Percentiles rank a stretch among this genome's conserved stretches.
Conservation (phyloP, 768 basidiomycete genomes). For the Collybia nuda region DNA sequence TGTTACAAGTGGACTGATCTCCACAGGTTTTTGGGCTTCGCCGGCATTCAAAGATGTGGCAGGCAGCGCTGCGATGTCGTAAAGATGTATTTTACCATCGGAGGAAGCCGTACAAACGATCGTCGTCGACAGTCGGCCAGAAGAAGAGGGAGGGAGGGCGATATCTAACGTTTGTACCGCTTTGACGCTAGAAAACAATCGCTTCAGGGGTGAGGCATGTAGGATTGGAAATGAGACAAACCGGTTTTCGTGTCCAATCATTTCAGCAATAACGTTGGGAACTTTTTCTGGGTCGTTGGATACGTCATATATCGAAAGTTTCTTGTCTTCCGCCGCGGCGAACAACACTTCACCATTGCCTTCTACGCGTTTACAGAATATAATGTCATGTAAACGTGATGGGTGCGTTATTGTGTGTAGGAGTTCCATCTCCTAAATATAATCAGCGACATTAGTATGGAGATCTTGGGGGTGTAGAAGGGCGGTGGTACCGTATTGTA, state of each 20-base stretch:
- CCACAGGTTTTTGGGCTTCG: slow-evolving; percentile 9
- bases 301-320: slow-evolving; percentile 75
- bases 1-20: slow-evolving; percentile 15
- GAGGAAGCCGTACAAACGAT: slow-evolving; percentile 81
- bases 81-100: slow-evolving; percentile 82
- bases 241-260: slow-evolving; percentile 88
- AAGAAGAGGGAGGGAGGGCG: slow-evolving; percentile 44
- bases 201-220: not conserved
- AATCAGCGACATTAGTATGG: not conserved
- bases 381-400: slow-evolving; percentile 82
- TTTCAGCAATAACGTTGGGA: slow-evolving; percentile 64
- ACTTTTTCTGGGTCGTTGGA: slow-evolving; percentile 38
- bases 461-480: too few species aligned
- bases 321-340: slow-evolving; percentile 89
- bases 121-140: slow-evolving; percentile 46
- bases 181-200: slow-evolving; percentile 60
- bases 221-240: slow-evolving; percentile 30
- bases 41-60: not conserved
- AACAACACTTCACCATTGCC: slow-evolving; percentile 70
- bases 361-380: slow-evolving; percentile 64
- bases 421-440: slow-evolving; percentile 71
- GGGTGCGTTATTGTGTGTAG: slow-evolving; percentile 73
- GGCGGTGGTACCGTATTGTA: slow-evolving; percentile 66
- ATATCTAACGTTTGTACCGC: slow-evolving; percentile 69
- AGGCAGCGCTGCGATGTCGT: slow-evolving; percentile 61